phyloP scores from a whole-genome alignment of 495 filamentous ascomycete species.

The Neurospora sublineolata region DNA sequence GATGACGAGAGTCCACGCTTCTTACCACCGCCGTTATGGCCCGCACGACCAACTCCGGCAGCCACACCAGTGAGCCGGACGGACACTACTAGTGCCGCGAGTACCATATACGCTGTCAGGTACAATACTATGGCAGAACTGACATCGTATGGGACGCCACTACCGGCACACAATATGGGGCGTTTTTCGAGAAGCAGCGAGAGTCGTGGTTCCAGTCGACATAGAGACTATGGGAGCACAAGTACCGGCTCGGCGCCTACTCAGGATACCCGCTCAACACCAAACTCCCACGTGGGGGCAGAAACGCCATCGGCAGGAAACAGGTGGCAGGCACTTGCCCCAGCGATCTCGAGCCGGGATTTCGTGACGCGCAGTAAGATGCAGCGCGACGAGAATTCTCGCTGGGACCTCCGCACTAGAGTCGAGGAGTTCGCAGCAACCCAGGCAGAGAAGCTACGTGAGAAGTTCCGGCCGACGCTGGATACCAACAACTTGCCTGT shows the following conservation, averaged over 20 bases:
- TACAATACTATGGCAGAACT: conserved; percentile 67
- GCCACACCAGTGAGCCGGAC: conserved; percentile 63
- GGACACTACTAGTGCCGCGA: conserved; percentile 58
- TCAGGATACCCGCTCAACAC: conserved; percentile 7
- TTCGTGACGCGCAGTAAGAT: conserved; percentile 10
- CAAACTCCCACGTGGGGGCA: neutral
- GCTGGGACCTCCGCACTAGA: conserved; percentile 34
- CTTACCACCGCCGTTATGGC: conserved; percentile 37
- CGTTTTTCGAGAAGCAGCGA: conserved; percentile 22
- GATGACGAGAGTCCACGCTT: conserved; percentile 26
- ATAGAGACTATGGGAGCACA: conserved; percentile 13
- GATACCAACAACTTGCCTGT: conserved; percentile 39
- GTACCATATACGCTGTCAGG: conserved; percentile 74
- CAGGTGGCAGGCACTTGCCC: conserved; percentile 20
- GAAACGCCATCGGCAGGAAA: conserved; percentile 2
- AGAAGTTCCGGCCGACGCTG: conserved; percentile 32
- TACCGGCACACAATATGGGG: conserved; percentile 19
- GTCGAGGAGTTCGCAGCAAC: conserved; percentile 37
- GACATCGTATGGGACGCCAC: conserved; percentile 36
- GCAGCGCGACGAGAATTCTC: neutral
- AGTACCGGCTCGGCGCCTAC: conserved; percentile 4
- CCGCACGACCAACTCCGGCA: conserved; percentile 51
- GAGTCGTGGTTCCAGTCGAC: conserved; percentile 20
- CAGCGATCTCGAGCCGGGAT: conserved; percentile 8
- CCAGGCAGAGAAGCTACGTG: conserved; percentile 35